Conservation (phyloP, 2,329 filamentous ascomycete genomes). For the Talaromyces rugulosus region DNA sequence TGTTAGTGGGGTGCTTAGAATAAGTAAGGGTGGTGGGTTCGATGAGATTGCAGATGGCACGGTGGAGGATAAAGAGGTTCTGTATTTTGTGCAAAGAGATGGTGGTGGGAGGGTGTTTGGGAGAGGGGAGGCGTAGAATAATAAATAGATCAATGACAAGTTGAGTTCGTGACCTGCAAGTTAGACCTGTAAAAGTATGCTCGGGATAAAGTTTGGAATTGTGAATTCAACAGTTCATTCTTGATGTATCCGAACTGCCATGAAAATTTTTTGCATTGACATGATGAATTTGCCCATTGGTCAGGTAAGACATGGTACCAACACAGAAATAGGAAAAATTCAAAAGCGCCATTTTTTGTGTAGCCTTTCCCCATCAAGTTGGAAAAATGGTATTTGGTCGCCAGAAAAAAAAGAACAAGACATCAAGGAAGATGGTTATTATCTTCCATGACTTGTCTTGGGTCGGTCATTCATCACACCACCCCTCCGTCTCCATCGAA, state of each 20-base stretch:
- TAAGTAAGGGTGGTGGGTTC: conserved; percentile 57
- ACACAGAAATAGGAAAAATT: conserved; percentile 9
- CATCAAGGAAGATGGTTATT: background rate
- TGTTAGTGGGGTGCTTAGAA: conserved; percentile 79
- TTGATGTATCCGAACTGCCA: conserved; percentile 8
- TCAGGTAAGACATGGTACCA: conserved; percentile 6
- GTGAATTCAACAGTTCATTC: conserved; percentile 8
- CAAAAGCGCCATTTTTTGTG: conserved; percentile 9
- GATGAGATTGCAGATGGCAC: conserved; percentile 28
- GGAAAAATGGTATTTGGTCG: conserved; percentile 4
- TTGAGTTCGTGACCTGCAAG: background rate
- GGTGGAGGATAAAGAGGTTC: conserved; percentile 61
- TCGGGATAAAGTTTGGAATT: background rate
- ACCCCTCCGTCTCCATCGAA: conserved; percentile 14
- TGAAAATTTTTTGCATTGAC: conserved; percentile 10
- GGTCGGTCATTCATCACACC: conserved; percentile 15
- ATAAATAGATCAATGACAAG: background rate
- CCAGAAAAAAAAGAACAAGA: background rate
- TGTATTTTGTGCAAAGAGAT: conserved; percentile 79
- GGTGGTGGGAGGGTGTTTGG: conserved; percentile 80
- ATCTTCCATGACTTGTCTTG: conserved; percentile 17
- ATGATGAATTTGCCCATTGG: conserved; percentile 10
- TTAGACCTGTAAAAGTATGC: background rate
- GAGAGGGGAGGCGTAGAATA: conserved; percentile 57
- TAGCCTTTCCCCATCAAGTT: conserved; percentile 2